phyloP scores from a whole-genome alignment of 2,329 filamentous ascomycete species.

The Stachybotrys chlorohalonatus region DNA sequence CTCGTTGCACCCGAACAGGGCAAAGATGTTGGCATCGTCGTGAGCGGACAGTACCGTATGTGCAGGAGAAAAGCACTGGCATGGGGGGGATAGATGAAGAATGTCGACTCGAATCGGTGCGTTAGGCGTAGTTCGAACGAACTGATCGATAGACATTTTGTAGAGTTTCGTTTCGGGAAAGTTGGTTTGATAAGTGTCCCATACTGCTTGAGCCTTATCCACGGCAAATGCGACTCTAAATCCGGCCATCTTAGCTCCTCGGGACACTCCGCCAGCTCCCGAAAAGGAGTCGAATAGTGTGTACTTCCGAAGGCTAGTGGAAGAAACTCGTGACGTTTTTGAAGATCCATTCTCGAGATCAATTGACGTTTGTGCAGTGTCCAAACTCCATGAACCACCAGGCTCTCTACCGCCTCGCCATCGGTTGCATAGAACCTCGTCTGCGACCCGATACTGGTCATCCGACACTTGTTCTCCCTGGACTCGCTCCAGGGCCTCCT shows the following conservation, averaged over 20 bases:
- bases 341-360: conserved; percentile 11
- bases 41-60: conserved; percentile 60
- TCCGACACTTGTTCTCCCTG: conserved; percentile 18
- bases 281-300: conserved; percentile 65
- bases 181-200: conserved; percentile 48
- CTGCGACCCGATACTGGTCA: conserved; percentile 14
- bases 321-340: background rate
- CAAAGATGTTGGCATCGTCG: conserved; percentile 61
- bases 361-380: conserved; percentile 4
- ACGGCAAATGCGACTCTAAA: conserved; percentile 52
- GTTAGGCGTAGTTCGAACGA: conserved; percentile 27
- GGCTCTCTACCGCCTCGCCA: conserved; percentile 18
- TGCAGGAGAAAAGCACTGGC: conserved; percentile 65
- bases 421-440: conserved; percentile 22
- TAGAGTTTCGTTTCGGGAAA: conserved; percentile 44
- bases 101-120: conserved; percentile 47
- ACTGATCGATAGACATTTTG: conserved; percentile 36
- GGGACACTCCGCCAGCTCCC: conserved; percentile 62
- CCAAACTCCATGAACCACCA: conserved; percentile 22
- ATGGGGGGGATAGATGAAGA: conserved; percentile 68
- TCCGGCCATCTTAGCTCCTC: conserved; percentile 50
- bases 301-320: conserved; percentile 36
- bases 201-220: conserved; percentile 51
- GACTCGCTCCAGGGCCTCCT: conserved; percentile 28
- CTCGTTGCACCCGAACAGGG: conserved; percentile 41